Conservation (phyloP, 371 early-diverging fungal species). For the Actinomucor elegans region DNA sequence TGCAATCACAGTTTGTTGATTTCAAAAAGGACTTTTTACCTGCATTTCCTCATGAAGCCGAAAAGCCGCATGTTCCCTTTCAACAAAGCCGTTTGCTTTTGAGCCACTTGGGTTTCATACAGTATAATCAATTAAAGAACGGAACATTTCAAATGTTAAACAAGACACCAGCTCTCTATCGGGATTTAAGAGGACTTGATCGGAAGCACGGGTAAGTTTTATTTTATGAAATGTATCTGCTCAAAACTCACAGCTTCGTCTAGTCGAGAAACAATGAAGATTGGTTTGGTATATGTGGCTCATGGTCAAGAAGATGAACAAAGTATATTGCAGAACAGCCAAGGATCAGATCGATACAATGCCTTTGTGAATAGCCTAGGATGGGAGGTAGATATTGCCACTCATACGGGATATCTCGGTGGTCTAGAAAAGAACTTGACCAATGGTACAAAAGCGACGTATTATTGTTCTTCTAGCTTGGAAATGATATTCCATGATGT, state of each 20-base stretch:
- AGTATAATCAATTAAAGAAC: constrained; percentile 74
- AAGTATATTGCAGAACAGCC: constrained; percentile 76
- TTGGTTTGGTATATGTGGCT: constrained; percentile 91
- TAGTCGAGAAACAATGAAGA: constrained; percentile 84
- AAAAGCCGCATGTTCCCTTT: constrained; percentile 56
- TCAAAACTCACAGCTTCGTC: too few species aligned
- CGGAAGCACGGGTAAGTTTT: constrained; percentile 67
- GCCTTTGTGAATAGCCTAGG: constrained; percentile 87
- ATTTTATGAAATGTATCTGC: background rate
- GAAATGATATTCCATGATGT: constrained; percentile 95
- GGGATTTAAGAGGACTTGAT: constrained; percentile 80
- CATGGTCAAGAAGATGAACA: constrained; percentile 88
- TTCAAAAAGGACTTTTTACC: constrained; percentile 60
- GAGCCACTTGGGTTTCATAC: constrained; percentile 74
- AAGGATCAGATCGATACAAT: constrained; percentile 69
- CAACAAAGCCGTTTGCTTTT: constrained; percentile 69
- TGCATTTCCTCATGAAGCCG: constrained; percentile 53
- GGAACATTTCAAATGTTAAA: constrained; percentile 68
- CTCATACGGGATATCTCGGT: constrained; percentile 86
- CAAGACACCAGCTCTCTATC: constrained; percentile 62
- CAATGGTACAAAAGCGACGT: constrained; percentile 77
- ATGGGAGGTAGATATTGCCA: constrained; percentile 80
- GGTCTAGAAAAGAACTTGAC: constrained; percentile 82
- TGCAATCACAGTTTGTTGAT: constrained; percentile 34
- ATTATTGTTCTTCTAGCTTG: constrained; percentile 77